These are phyloP conservation scores for Lentinula detonsa DNA, from an alignment of 768 basidiomycete genomes.

Conservation along the genomic window DNA sequence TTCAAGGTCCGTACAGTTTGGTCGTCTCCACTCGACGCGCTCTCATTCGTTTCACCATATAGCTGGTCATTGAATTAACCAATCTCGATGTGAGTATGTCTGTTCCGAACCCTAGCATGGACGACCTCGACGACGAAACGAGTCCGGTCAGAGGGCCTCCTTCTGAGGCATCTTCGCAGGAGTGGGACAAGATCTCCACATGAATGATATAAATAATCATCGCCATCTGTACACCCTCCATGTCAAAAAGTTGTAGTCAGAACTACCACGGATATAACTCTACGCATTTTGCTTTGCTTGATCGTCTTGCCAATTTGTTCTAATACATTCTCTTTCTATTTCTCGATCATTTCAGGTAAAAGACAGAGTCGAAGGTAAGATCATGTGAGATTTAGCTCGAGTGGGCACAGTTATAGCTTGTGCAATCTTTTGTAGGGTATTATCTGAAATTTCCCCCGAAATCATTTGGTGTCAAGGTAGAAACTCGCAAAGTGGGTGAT, in stretches of 20 bases:
- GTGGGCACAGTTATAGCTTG: slow-evolving; percentile 9
- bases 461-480: slow-evolving; percentile 61
- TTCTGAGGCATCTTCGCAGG: slow-evolving; percentile 84
- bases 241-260: slow-evolving; percentile 5
- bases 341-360: slow-evolving; percentile 45
- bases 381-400: slow-evolving; percentile 5
- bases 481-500: slow-evolving; percentile 24
- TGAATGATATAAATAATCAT: slow-evolving; percentile 22
- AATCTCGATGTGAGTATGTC: slow-evolving; percentile 83
- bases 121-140: slow-evolving; percentile 45
- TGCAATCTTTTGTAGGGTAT: slow-evolving; percentile 48
- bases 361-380: slow-evolving; percentile 72
- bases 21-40: not conserved
- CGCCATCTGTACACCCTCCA: slow-evolving; percentile 15
- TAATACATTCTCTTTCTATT: slow-evolving; percentile 53
- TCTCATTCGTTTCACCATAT: not conserved
- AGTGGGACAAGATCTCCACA: slow-evolving; percentile 79
- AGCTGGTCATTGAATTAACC: slow-evolving; percentile 80
- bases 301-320: slow-evolving; percentile 27
- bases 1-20: slow-evolving; percentile 53
- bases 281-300: slow-evolving; percentile 2
- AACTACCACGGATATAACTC: not conserved
- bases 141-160: slow-evolving; percentile 64
- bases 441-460: slow-evolving; percentile 74
- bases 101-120: slow-evolving; percentile 22